Base-by-base conservation (phyloP, 1,139 yeast species). In the Blastobotrys malaysiensis region DNA sequence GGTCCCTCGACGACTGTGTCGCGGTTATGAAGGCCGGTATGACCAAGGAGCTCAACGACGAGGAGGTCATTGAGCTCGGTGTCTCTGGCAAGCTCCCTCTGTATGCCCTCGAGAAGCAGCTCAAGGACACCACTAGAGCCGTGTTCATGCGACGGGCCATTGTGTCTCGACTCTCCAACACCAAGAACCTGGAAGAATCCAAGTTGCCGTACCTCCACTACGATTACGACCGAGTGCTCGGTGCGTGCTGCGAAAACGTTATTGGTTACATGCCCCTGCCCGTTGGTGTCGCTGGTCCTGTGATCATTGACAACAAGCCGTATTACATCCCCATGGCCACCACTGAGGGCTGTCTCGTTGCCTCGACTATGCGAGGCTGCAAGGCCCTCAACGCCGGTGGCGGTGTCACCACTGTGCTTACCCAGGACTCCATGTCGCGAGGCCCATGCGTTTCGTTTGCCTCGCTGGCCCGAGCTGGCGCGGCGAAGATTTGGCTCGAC, bases 201-300 rank as follows among this genome's bases (percentile, higher is more conserved):
- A 80, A 82, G 61, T 77, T 93, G 61, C 99, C 99, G 18, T 89
- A 83, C 70, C 75, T 78, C 59, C 76, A 83, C 66, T 93, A 93
- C 69, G 97, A 95, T 70, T 95, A 90, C 69, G 95, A 91, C 67
- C 83, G 98, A 64, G 99, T 95, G 11, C 84, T 91, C 68, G 99
- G 99, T 61, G 98, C 99, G 9, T 93, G 99, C 75, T 93, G 99
- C 77, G 99, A 93, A 72, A 93, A 93, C 68, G 99, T 93, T 57
- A 88, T 93, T 71, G 99, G 99, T 45, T 93, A 79, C 69, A 82
- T 91, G 83, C 99, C 99, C 36, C 71, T 93, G 49, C 99, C 99
- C 9, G 89, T 93, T 57, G 99, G 99, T 70, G 86, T 95, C 68
- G 98, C 98, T 43, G 99, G 99, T 55, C 99, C 99, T 5, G 74